Percentiles rank a stretch among this genome's conserved stretches.
These are phyloP conservation scores for Trichocladium uniseriatum DNA, from an alignment of 495 filamentous ascomycete species.

Conservation along the genomic window DNA sequence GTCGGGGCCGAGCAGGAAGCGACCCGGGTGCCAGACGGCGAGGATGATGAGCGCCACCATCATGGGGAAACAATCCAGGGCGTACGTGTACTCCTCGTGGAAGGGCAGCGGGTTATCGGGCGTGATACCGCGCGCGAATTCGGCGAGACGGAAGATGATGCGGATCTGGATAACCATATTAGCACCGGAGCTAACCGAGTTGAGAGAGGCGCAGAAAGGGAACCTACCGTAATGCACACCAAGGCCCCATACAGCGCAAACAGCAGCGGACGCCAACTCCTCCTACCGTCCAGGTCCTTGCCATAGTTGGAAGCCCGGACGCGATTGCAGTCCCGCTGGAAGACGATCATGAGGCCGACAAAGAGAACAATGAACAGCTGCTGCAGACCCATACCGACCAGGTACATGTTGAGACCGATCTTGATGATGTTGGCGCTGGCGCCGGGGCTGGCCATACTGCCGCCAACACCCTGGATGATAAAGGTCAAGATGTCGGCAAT, in stretches of 20 bases:
- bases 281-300: conserved; percentile 8
- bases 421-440: conserved; percentile 14
- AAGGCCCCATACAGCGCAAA: conserved; percentile 44
- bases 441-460: conserved; percentile 28
- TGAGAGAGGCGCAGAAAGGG: neutral
- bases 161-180: conserved; percentile 28
- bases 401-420: conserved; percentile 49
- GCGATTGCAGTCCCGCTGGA: conserved; percentile 31
- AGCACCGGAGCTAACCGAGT: neutral
- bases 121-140: conserved; percentile 39
- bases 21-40: conserved; percentile 45
- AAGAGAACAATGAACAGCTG: conserved; percentile 51
- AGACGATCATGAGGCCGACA: conserved; percentile 34
- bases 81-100: conserved; percentile 47
- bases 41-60: conserved; percentile 39
- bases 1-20: conserved; percentile 40
- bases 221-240: conserved; percentile 43
- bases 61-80: conserved; percentile 53
- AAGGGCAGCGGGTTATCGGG: conserved; percentile 35
- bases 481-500: conserved; percentile 54
- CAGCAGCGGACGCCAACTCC: conserved; percentile 36
- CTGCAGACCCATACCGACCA: conserved; percentile 53
- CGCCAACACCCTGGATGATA: conserved; percentile 51
- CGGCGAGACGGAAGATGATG: conserved; percentile 51
- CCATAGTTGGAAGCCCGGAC: conserved; percentile 8